These are phyloP conservation scores for Colletotrichum simmondsii DNA, from an alignment of 2,329 filamentous ascomycete species.

Conservation along the genomic window DNA sequence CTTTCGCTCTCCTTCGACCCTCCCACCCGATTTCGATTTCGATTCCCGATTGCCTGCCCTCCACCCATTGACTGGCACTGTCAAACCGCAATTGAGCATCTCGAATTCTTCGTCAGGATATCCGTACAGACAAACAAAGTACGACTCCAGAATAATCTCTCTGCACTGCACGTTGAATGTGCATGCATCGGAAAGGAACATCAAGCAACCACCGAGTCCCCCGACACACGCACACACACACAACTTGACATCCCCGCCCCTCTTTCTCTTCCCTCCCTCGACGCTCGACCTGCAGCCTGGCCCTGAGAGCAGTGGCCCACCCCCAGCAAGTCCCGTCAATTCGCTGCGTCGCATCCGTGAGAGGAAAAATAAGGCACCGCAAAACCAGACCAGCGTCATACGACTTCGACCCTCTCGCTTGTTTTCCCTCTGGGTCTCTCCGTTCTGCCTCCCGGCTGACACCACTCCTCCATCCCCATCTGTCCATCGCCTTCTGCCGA, in stretches of 20 bases:
- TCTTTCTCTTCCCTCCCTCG: neutral
- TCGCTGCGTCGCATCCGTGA: neutral
- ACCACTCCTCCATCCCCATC: constrained; percentile 23
- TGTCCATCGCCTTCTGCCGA: constrained; percentile 26
- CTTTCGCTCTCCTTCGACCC: constrained; percentile 14
- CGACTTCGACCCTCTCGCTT: constrained; percentile 16
- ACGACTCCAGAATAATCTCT: constrained; percentile 1
- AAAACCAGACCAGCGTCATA: constrained; percentile 31
- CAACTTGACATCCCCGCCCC: neutral
- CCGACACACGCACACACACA: neutral
- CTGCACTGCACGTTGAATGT: neutral
- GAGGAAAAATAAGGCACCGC: neutral
- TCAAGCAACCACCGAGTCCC: neutral
- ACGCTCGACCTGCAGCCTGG: neutral
- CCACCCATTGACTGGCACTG: neutral
- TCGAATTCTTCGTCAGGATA: neutral
- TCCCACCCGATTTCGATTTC: neutral
- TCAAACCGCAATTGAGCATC: neutral
- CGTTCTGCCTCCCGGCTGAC: constrained; percentile 12
- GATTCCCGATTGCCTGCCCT: neutral
- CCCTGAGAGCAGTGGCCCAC: too few species aligned
- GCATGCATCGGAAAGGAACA: neutral
- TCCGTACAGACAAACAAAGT: too few species aligned
- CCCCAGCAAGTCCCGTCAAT: neutral
- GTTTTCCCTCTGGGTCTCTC: constrained; percentile 21